Evolutionary conservation across 2,329 filamentous ascomycete genomes (phyloP).

Genomic region (Alternaria alternata): DNA sequence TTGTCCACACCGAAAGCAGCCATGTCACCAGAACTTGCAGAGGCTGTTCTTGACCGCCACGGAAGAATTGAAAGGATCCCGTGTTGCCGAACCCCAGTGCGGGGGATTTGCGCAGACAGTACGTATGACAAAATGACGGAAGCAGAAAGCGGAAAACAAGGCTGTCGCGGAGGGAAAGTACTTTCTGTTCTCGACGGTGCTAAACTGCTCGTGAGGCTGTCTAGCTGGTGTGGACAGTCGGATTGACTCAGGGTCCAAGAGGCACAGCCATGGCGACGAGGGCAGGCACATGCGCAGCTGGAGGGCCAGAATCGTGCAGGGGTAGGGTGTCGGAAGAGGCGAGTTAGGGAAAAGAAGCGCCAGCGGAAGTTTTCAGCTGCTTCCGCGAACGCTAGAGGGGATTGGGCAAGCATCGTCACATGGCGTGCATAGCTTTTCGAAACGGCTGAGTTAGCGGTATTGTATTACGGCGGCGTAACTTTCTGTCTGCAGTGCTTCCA

Average conservation of each 20-base stretch:
- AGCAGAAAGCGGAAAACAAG: conserved; percentile 10
- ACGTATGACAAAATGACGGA: background rate
- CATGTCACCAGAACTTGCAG: conserved; percentile 38
- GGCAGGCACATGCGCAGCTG: conserved; percentile 23
- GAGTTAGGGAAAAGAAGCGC: conserved; percentile 28
- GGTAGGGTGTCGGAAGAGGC: conserved; percentile 25
- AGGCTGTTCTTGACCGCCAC: conserved; percentile 34
- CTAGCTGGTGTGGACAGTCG: conserved; percentile 14
- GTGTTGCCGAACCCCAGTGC: conserved; percentile 23
- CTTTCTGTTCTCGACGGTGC: background rate
- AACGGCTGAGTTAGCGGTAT: conserved; percentile 41
- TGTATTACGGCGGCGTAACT: conserved; percentile 23
- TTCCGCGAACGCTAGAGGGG: conserved; percentile 19
- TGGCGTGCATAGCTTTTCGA: conserved; percentile 20
- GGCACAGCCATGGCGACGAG: conserved; percentile 28
- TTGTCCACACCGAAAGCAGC: conserved; percentile 33
- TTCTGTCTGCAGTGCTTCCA: conserved; percentile 6
- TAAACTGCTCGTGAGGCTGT: conserved; percentile 21
- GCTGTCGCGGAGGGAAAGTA: conserved; percentile 4
- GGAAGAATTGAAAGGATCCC: conserved; percentile 41
- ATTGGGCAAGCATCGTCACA: conserved; percentile 23
- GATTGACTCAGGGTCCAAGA: conserved; percentile 24
- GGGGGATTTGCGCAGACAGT: conserved; percentile 6
- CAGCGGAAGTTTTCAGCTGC: conserved; percentile 22
- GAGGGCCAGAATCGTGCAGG: conserved; percentile 27